Conservation (phyloP, 164 flowering plant genomes). For the Macadamia integrifolia region DNA sequence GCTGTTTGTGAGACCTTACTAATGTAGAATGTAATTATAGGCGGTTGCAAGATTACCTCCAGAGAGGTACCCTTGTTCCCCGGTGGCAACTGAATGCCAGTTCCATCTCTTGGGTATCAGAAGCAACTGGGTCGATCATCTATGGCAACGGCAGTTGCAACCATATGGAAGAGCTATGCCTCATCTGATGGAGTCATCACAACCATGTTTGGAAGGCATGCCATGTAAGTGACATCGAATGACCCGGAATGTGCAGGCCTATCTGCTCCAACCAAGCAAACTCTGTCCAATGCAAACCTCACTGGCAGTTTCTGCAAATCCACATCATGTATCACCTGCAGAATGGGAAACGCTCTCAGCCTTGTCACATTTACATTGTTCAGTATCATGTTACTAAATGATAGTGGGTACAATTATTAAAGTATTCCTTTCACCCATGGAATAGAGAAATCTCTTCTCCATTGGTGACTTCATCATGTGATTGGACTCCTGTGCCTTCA, state of each 20-base stretch:
- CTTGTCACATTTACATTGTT: too few relatives aligned
- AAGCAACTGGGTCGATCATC: too few relatives aligned
- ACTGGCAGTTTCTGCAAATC: slow-evolving; percentile 82
- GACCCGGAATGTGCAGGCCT: slow-evolving; percentile 96
- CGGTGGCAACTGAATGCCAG: too few relatives aligned
- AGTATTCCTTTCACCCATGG: too few relatives aligned
- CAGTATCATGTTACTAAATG: slow-evolving; percentile 3
- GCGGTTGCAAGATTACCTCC: too few relatives aligned
- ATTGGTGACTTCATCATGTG: too few relatives aligned
- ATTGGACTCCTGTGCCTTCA: too few relatives aligned
- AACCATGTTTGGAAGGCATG: slow-evolving; percentile 98
- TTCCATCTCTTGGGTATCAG: too few relatives aligned
- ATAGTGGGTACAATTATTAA: background rate
- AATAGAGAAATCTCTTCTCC: background rate
- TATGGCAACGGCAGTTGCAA: slow-evolving; percentile 82
- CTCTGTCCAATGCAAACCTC: slow-evolving; percentile 96
- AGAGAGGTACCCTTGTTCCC: too few relatives aligned
- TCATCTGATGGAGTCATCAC: slow-evolving; percentile 99
- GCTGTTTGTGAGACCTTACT: too few relatives aligned
- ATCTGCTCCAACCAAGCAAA: slow-evolving; percentile 95
- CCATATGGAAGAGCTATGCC: slow-evolving; percentile 94
- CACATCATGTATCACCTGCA: slow-evolving; percentile 37
- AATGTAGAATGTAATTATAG: too few relatives aligned
- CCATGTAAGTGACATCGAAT: slow-evolving; percentile 26
- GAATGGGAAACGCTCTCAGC: slow-evolving; percentile 67